Base-by-base conservation (phyloP, 2,329 filamentous ascomycete genomes). In the Sarocladiaceae sp. region DNA sequence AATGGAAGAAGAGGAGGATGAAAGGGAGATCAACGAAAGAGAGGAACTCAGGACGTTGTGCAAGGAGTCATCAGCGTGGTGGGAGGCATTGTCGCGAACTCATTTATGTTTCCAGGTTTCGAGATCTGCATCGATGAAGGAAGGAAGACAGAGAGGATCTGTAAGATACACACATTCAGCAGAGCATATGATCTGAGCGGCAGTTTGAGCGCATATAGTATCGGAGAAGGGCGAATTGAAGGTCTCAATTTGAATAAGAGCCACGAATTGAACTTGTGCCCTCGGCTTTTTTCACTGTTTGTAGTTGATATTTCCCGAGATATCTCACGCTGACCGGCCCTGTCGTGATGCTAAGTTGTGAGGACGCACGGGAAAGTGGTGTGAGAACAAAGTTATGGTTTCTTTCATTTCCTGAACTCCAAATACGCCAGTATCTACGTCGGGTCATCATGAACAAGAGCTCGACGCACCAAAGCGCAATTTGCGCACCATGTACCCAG, bases 121-220 rank as follows among this genome's bases (percentile, higher is more conserved):
- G n/a, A 37, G 35, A 37, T 17, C n/a, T 37, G 35, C n/a, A 17
- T 12, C 35, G 8, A 37, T 36, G 33, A 36, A n/a, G 33, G 5
- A 36, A 8, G 15, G 33, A 17, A 40, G 15, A 7, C 18, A 40
- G 37, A n/a, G 23, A 23, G 37, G 6, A 40, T n/a, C n/a, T n/a
- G n/a, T n/a, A n/a, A n/a, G n/a, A n/a, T n/a, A n/a, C n/a, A n/a
- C n/a, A n/a, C n/a, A n/a, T n/a, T n/a, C 5, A 40, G 37, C 13
- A n/a, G 37, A 40, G 37, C 37, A 40, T 22, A 23, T 40, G 37
- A 40, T 40, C 18, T 40, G 20, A 40, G 37, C 37, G 17, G 37
- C 17, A 23, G 37, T 40, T 40, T 40, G 15, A 36, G 33, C 33
- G 15, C 15, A 17, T 36, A 8, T n/a, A 36, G 33, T 17, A 36